Base-by-base conservation (phyloP, 805 yeast species). In the Aciculoconidium aculeatum region DNA sequence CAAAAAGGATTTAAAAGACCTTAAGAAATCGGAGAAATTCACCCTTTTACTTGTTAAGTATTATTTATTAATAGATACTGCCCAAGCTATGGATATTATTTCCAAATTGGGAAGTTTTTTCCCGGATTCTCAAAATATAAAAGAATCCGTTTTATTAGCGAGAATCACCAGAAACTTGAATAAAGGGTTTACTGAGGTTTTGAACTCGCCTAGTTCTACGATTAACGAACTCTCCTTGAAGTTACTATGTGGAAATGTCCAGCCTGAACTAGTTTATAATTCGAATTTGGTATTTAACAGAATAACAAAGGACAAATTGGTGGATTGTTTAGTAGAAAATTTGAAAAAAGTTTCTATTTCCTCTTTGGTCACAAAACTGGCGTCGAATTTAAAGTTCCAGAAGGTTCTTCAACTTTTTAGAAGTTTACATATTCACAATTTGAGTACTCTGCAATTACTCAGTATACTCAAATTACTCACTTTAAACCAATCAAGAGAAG, bases 391-490 rank as follows among this genome's bases (percentile, higher is more conserved):
- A n/a, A 47, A 41, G 12, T 57, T 58, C 21, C 47, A 45, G 11
- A 37, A 39, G 4, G 30, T 47, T 9, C 23, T 55, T 27, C 52
- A 44, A 27, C 44, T 55, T 16, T 49, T 57, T 33, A 45, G 49
- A 22, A 24, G 43, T 8, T 30, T 47, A 3, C 31, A 37, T 3
- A 29, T 50, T 25, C 41, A 32, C 9, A 27, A 32, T 10, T 30
- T 62, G 12, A 40, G 53, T 2, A 38, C 44, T 4, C 37, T 35
- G 6, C 52, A 54, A 15, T 47, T 63, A 21, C 19, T 28, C 6
- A 35, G 35, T 7, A 27, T 61, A 2, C 44, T 62, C 17, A 33
- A 44, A 15, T 42, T 59, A 10, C 46, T 62, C 30, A 39, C 61
- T 1, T 22, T 34, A 1, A 38, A 36, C 10, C 39, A 48, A 12